Evolutionary conservation across 2,329 filamentous ascomycete species (phyloP), one percentile per base, ranked within the genome.

Genomic region (Arthrocladium fulminans): DNA sequence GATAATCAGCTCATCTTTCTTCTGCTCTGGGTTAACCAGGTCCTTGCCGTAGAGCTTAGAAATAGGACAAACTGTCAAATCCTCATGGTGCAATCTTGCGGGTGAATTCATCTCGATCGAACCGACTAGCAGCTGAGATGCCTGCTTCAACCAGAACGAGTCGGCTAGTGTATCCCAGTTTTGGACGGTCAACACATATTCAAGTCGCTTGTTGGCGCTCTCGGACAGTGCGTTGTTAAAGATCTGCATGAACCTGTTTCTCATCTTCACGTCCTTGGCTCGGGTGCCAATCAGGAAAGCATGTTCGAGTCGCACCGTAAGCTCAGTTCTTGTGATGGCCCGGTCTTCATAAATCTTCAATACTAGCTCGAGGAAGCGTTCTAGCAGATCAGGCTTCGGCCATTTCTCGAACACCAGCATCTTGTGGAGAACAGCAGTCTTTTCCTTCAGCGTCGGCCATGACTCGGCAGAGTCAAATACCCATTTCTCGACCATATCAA

Each of bases 321-420:
- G 76, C 67, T 99, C 92, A 0, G 90, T 96, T 25, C 89, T 79
- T 1, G 89, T 88, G 54, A 98, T 92, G 68, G 94, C 95, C 0
- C 88, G 87, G 60, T 98, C 92, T 62, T 98, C 94, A 63, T 99
- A 99, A 51, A 99, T 96, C 42, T 89, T 83, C 58, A 98, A 94
- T 22, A 99, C 92, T 22, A 99, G 79, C 56, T 97, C 86, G 50
- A 98, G 74, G 70, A 97, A 99, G 62, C 90, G 90, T 57, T 84
- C 88, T 49, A 98, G 74, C 70, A 98, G 83, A 0, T 84, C 88
- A 25, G 83, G 79, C 62, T 97, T 90, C 23, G 77, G 70, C 32
- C 92, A 79, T 49, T 86, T 81, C 67, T 99, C 92, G 58, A 98
- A 98, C 0, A 89, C 83, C 13, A 97, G 72, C 92, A 99, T 99